Conservation (phyloP, 1,139 yeast genomes). For the Geotrichum armillariae region DNA sequence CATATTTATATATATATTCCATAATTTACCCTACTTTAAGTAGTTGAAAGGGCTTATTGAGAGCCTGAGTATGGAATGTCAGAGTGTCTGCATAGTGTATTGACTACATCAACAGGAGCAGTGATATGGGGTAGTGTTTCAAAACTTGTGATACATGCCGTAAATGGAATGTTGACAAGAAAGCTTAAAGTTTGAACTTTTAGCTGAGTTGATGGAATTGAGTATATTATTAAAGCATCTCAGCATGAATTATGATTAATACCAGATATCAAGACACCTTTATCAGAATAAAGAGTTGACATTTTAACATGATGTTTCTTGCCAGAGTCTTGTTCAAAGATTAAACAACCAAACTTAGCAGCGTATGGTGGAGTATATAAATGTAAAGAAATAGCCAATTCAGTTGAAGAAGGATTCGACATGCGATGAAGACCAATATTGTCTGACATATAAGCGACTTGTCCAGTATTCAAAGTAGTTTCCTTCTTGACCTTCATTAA, state of each 20-base stretch:
- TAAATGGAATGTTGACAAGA: too few relatives aligned
- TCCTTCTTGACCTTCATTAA: constrained; percentile 31
- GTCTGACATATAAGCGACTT: constrained; percentile 69
- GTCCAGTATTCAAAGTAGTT: constrained; percentile 45
- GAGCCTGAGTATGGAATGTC: too few relatives aligned
- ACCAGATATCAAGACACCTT: constrained; percentile 42
- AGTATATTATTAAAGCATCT: too few relatives aligned
- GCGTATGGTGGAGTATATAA: constrained; percentile 82
- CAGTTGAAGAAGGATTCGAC: constrained; percentile 49
- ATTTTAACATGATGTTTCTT: constrained; percentile 57
- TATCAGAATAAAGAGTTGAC: constrained; percentile 64
- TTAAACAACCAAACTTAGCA: constrained; percentile 60
- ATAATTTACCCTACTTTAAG: too few relatives aligned
- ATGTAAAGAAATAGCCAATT: constrained; percentile 67
- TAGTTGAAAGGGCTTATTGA: too few relatives aligned
- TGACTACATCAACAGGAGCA: too few relatives aligned
- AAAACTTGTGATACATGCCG: too few relatives aligned
- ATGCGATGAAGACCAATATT: constrained; percentile 67
- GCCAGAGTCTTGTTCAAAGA: constrained; percentile 57
- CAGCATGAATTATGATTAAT: background rate
- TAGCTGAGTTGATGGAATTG: too few relatives aligned
- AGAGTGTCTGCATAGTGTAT: too few relatives aligned
- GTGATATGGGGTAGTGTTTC: too few relatives aligned
- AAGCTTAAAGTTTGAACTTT: too few relatives aligned
- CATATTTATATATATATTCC: too few relatives aligned